Conservation (phyloP, 2,329 filamentous ascomycete species). For the Talaromyces albobiverticillius region DNA sequence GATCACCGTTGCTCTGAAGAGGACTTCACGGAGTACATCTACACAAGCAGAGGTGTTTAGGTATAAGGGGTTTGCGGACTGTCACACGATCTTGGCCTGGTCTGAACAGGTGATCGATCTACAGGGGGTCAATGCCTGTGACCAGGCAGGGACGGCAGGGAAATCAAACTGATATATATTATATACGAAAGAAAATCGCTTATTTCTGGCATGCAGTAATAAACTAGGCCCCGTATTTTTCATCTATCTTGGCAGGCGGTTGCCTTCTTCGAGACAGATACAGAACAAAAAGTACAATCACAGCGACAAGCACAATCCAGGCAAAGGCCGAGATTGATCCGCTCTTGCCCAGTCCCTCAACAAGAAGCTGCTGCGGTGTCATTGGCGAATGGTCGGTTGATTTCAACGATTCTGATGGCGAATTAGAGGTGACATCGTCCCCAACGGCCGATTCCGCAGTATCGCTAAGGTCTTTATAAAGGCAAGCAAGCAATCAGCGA, state of each 20-base stretch:
- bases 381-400: not conserved
- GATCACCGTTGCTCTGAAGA: no score
- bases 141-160: no score
- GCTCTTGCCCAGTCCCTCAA: not conserved
- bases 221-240: not conserved
- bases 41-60: no score
- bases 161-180: no score
- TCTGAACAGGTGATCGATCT: no score
- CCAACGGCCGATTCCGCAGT: conserved; percentile 9
- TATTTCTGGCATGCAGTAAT: not conserved
- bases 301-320: conserved; percentile 20
- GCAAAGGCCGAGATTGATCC: conserved; percentile 15
- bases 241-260: not conserved
- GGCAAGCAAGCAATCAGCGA: conserved; percentile 33
- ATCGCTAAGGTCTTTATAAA: conserved; percentile 17
- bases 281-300: conserved; percentile 19
- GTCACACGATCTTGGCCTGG: no score
- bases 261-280: conserved; percentile 6
- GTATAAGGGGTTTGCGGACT: no score
- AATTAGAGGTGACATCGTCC: not conserved
- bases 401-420: conserved; percentile 2
- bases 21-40: no score
- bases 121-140: no score
- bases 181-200: no score
- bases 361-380: conserved; percentile 13